Percentiles rank a stretch among this genome's conserved stretches.
phyloP scores from a whole-genome alignment of 2,329 filamentous ascomycete species.

The Chrysosporium keratinophilum region DNA sequence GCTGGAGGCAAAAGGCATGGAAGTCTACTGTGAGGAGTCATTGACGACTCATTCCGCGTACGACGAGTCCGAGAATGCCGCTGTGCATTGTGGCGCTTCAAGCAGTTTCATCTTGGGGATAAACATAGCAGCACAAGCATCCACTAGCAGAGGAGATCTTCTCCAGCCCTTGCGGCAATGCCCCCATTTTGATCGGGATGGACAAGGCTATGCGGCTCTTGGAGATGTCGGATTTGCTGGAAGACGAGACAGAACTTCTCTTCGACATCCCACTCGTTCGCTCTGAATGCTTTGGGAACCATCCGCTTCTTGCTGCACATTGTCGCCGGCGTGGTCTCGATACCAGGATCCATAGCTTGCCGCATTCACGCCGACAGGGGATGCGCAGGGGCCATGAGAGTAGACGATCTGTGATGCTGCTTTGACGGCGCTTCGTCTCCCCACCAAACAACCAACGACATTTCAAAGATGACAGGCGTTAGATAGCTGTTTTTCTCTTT shows the following conservation, averaged over 20 bases:
- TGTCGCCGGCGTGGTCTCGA: background rate
- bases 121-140: slow-evolving; percentile 5
- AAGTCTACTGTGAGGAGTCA: background rate
- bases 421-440: too few species aligned
- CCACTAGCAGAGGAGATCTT: background rate
- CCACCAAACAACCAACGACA: background rate
- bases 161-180: background rate
- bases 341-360: background rate
- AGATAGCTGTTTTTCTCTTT: background rate
- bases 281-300: background rate
- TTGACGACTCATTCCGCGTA: background rate
- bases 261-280: background rate
- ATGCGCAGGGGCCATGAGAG: background rate
- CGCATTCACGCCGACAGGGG: background rate
- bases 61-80: background rate
- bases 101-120: background rate
- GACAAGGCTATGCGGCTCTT: slow-evolving; percentile 11
- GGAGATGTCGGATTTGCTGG: background rate
- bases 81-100: background rate
- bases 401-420: background rate
- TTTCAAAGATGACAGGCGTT: background rate
- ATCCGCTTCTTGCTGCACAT: background rate
- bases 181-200: background rate
- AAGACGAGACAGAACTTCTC: background rate
- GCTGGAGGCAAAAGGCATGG: background rate